These are phyloP conservation scores for Solanum hybrid DNA, from an alignment of 305 asterid genomes.

Conservation along the genomic window DNA sequence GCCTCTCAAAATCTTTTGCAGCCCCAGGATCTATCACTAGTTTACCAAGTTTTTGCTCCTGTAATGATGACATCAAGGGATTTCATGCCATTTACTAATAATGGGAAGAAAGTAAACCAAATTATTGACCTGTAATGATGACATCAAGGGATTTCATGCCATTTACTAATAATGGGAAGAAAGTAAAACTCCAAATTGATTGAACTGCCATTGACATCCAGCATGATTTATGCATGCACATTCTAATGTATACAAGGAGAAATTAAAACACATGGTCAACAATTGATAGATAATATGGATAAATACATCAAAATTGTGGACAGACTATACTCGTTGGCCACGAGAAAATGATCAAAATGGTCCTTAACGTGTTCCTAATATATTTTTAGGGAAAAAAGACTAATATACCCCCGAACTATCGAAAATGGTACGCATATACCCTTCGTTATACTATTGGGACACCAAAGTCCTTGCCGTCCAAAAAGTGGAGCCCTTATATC, in stretches of 20 bases:
- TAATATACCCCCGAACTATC: neutral
- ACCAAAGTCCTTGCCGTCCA: neutral
- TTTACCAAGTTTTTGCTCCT: constrained; percentile 83
- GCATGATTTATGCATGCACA: neutral
- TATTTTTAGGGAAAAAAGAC: neutral
- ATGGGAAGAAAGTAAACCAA: no score
- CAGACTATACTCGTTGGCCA: no score
- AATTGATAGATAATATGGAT: no score
- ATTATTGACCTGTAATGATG: constrained; percentile 32
- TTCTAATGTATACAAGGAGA: neutral
- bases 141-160: neutral
- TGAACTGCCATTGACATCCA: neutral
- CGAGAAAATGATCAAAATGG: neutral
- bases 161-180: neutral
- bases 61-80: constrained; percentile 15
- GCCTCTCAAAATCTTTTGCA: constrained; percentile 84
- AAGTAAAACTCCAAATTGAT: neutral
- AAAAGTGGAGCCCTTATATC: no score
- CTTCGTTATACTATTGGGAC: neutral
- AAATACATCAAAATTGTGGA: no score
- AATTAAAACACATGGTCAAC: neutral
- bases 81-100: neutral
- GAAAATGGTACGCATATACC: neutral
- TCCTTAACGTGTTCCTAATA: neutral
- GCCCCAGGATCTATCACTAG: constrained; percentile 64